Percentiles rank a stretch among this genome's conserved stretches.
Conservation (phyloP, 106 monocot species). For the Dendrobium catenatum region DNA sequence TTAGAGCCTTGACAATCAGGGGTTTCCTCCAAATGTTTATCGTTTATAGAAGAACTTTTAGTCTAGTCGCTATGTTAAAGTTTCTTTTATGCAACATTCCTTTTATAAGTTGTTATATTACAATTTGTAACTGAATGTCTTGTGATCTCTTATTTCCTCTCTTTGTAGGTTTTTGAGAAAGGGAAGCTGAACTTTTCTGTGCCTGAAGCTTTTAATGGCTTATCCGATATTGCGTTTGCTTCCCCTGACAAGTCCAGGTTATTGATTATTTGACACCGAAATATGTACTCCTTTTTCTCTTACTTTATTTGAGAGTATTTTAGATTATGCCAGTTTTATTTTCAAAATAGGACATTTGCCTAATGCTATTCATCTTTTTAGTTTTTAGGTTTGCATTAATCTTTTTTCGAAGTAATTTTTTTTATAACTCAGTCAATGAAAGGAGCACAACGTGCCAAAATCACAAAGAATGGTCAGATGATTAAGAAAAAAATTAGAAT, state of each 20-base stretch:
- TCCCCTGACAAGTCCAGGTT: conserved; percentile 75
- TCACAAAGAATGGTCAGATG: too few relatives aligned
- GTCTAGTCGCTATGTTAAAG: neutral
- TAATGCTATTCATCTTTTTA: neutral
- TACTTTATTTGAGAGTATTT: neutral
- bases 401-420: too few relatives aligned
- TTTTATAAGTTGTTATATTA: neutral
- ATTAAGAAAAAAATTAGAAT: too few relatives aligned
- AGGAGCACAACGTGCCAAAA: too few relatives aligned
- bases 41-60: neutral
- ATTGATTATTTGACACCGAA: neutral
- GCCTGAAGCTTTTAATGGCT: conserved; percentile 23
- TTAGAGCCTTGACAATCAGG: neutral
- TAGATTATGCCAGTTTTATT: neutral
- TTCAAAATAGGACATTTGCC: neutral
- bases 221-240: conserved; percentile 65
- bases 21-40: conserved; percentile 1
- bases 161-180: conserved; percentile 62
- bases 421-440: too few relatives aligned
- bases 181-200: conserved; percentile 38
- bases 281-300: neutral
- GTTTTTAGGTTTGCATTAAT: neutral
- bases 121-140: neutral
- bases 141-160: conserved; percentile 4
- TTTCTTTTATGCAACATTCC: neutral